Evolutionary conservation across 2,329 filamentous ascomycete genomes (phyloP), one percentile per base, ranked within the genome.

Genomic region (Phyllosticta citriasiana): DNA sequence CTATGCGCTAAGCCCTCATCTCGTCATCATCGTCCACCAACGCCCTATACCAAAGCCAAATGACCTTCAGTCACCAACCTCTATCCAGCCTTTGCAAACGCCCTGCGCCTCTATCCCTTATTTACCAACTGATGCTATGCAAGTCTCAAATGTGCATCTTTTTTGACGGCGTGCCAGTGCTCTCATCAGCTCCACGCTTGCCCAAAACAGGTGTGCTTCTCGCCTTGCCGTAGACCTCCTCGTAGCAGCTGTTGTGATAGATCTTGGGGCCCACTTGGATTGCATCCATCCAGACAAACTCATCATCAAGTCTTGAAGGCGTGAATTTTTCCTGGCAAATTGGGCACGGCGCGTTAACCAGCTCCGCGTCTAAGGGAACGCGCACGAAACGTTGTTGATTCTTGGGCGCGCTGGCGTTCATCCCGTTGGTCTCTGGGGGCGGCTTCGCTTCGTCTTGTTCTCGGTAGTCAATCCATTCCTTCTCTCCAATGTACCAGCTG

Each of bases 281-380:
- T 0, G 93, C 89, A 73, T 99, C 93, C 73, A 91, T 87, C 89
- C 94, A 97, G 51, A 99, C 93, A 83, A 92, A 97, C 70, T 99
- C 93, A 74, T 97, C 91, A 19, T 88, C 89, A 64, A 95, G 91
- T 67, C 95, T 91, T 6, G 93, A 86, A 66, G 89, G 91, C 76
- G 95, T 88, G 68, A 99, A 97, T 66, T 88, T 88, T 72, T 99
- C 94, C 73, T 96, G 92, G 73, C 94, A 97, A 67, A 99, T 96
- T 1, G 91, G 91, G 70, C 94, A 99, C 1, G 88, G 82, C 16
- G 84, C 88, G 70, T 91, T 92, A 62, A 87, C 84, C 26, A 88
- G 80, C 26, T 84, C 82, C 19, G 85, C 82, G 65, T 93, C 88
- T 57, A 92, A 88, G 0, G 93, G 94, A 1, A 94, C 92, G 2